These are phyloP conservation scores for Tubosaeta sp. DNA, from an alignment of 768 basidiomycete genomes.

Conservation along the genomic window DNA sequence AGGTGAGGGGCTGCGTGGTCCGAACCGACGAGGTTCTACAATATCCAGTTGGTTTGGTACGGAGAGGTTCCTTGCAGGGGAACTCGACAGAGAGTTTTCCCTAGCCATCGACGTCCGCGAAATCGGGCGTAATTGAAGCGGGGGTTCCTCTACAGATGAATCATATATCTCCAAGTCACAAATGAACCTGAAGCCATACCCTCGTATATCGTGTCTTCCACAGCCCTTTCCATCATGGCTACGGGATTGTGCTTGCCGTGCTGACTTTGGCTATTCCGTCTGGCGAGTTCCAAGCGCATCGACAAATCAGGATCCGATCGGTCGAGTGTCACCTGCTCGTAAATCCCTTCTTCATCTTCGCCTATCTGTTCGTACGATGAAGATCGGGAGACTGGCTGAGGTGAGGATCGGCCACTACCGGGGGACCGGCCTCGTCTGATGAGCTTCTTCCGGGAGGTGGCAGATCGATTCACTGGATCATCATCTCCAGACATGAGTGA, in stretches of 20 bases:
- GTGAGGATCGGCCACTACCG: constrained; percentile 30
- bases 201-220: constrained; percentile 75
- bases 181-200: constrained; percentile 38
- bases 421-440: constrained; percentile 48
- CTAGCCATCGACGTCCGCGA: constrained; percentile 46
- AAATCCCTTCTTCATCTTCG: constrained; percentile 42
- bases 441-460: constrained; percentile 45
- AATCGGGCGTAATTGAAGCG: constrained; percentile 47
- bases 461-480: constrained; percentile 42
- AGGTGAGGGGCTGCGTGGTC: constrained; percentile 75
- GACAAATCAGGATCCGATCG: constrained; percentile 74
- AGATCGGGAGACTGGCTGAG: constrained; percentile 41
- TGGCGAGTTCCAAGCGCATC: constrained; percentile 74
- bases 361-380: constrained; percentile 39
- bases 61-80: constrained; percentile 31
- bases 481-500: constrained; percentile 61
- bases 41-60: constrained; percentile 40
- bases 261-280: constrained; percentile 80
- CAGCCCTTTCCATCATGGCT: constrained; percentile 41
- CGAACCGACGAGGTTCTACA: constrained; percentile 60
- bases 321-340: constrained; percentile 43
- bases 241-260: constrained; percentile 42
- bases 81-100: constrained; percentile 40
- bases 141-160: constrained; percentile 51
- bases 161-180: constrained; percentile 5